Evolutionary conservation across 2,329 filamentous ascomycete genomes (phyloP).

Genomic region (Corniculantispora saksenae): DNA sequence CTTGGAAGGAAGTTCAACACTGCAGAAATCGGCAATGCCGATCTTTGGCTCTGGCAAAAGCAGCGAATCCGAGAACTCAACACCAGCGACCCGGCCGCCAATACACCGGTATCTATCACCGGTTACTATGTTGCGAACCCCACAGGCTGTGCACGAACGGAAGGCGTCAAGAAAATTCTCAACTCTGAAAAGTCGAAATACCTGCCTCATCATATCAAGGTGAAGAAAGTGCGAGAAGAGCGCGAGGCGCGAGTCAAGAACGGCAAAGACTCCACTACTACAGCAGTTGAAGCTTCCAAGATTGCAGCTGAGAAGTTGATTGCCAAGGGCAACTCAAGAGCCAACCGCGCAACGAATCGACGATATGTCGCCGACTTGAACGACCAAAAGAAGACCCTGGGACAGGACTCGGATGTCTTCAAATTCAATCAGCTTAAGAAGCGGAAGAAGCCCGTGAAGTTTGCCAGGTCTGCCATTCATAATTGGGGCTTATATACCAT

Average conservation of each 20-base stretch:
- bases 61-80: conserved; percentile 60
- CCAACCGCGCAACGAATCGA: conserved; percentile 93
- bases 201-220: conserved; percentile 93
- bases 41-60: conserved; percentile 59
- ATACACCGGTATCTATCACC: conserved; percentile 48
- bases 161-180: conserved; percentile 91
- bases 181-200: conserved; percentile 99
- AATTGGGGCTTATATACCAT: conserved; percentile 98
- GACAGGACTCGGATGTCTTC: conserved; percentile 84
- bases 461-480: conserved; percentile 95
- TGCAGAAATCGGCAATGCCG: conserved; percentile 49
- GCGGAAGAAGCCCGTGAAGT: conserved; percentile 98
- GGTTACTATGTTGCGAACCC: conserved; percentile 82
- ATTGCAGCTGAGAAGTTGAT: conserved; percentile 77
- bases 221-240: conserved; percentile 87
- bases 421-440: conserved; percentile 99
- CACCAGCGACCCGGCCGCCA: conserved; percentile 30
- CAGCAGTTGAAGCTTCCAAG: conserved; percentile 69
- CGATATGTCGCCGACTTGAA: conserved; percentile 93
- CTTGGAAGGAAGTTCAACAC: conserved; percentile 50
- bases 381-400: conserved; percentile 85
- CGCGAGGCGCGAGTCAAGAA: conserved; percentile 76
- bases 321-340: conserved; percentile 86
- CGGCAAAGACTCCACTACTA: conserved; percentile 64
- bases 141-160: conserved; percentile 85